phyloP scores from a whole-genome alignment of 139 green algal genomes.

The Astrephomene gubernaculifera region DNA sequence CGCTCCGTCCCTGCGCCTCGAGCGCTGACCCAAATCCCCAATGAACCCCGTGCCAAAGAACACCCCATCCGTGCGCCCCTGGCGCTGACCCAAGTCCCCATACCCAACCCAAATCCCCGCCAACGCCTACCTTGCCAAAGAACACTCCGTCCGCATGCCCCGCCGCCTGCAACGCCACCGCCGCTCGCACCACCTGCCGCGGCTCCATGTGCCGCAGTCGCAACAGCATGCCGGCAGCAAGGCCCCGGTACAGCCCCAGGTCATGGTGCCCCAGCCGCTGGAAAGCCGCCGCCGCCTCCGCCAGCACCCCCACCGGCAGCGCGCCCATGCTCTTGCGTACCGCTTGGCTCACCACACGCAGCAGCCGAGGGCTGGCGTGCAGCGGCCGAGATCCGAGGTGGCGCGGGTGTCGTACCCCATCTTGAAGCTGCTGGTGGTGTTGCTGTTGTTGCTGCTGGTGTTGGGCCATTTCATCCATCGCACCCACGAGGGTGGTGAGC shows the following conservation, averaged over 20 bases:
- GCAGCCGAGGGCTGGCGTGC: not conserved
- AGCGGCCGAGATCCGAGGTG: not conserved
- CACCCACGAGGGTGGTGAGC: slow-evolving; percentile 16
- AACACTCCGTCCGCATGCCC: not conserved
- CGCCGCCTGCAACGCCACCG: slow-evolving; percentile 1
- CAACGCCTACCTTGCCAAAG: not conserved
- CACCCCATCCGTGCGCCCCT: not conserved
- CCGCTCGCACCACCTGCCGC: slow-evolving; percentile 5
- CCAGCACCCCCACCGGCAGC: slow-evolving; percentile 19
- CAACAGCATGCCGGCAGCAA: not conserved
- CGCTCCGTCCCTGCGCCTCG: not conserved
- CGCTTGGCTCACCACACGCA: slow-evolving; percentile 12
- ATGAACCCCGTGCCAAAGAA: not conserved
- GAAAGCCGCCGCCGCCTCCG: slow-evolving; percentile 8
- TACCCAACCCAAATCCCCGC: not conserved
- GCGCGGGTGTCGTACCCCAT: not conserved
- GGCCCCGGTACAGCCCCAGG: slow-evolving; percentile 3
- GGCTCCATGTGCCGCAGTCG: slow-evolving; percentile 13
- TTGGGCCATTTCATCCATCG: slow-evolving; percentile 12
- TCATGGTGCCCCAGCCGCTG: not conserved
- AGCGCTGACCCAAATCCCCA: too few species aligned
- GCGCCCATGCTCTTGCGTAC: not conserved
- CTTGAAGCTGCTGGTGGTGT: not conserved
- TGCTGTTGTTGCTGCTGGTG: not conserved
- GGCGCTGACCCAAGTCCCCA: not conserved